A percentile compares a stretch with the other conserved stretches of the same genome.
These are phyloP conservation scores for Trichosporon sp. DNA, from an alignment of 1,284 basidiomycete species.

Conservation along the genomic window DNA sequence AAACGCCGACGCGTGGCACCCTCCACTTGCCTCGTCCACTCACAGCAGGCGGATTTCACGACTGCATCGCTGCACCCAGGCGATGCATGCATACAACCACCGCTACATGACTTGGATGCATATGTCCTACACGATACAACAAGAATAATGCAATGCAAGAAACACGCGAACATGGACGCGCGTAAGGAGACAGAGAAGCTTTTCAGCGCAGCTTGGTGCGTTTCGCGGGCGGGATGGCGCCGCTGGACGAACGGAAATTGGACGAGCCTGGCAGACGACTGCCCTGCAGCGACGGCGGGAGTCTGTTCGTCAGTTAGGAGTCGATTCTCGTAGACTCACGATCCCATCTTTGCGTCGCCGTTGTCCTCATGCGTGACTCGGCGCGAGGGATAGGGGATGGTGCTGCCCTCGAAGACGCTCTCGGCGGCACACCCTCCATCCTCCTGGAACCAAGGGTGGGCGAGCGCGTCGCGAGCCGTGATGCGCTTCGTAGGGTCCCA, in stretches of 20 bases:
- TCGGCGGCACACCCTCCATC: conserved; percentile 54
- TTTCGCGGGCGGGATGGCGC: conserved; percentile 35
- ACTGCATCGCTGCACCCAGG: neutral
- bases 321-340: conserved; percentile 42
- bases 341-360: conserved; percentile 58
- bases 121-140: conserved; percentile 19
- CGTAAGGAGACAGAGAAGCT: neutral
- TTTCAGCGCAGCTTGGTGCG: conserved; percentile 40
- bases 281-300: conserved; percentile 48
- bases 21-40: neutral
- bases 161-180: conserved; percentile 16
- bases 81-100: neutral
- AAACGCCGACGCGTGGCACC: conserved; percentile 21
- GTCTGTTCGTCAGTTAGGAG: conserved; percentile 31
- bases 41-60: neutral
- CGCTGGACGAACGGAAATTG: conserved; percentile 50
- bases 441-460: conserved; percentile 65
- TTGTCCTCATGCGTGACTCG: conserved; percentile 62
- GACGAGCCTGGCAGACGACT: conserved; percentile 48
- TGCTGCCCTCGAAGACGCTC: conserved; percentile 54
- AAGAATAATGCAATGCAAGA: conserved; percentile 19
- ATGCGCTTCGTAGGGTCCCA: conserved; percentile 89
- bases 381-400: conserved; percentile 58
- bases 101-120: conserved; percentile 1
- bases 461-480: conserved; percentile 76